These are phyloP conservation scores for Mallotus repandus DNA, from an alignment of 441 rosid genomes.

Conservation along the genomic window DNA sequence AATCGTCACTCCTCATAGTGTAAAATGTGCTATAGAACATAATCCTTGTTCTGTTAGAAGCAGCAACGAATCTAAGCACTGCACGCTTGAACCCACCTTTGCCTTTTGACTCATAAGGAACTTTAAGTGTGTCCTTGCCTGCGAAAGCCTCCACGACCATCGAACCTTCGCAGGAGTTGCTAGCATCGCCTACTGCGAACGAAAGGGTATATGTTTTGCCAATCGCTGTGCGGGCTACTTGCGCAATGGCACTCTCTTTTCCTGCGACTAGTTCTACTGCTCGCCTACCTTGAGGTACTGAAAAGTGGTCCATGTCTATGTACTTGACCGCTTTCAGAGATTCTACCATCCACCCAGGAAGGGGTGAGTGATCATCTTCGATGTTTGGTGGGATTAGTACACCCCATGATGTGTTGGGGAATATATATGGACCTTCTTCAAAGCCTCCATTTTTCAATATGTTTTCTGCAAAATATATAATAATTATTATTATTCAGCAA, in stretches of 20 bases:
- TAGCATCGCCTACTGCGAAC: conserved; percentile 66
- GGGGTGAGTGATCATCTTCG: conserved; percentile 79
- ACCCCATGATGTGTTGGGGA: conserved; percentile 77
- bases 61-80: conserved; percentile 53
- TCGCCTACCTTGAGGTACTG: conserved; percentile 57
- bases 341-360: conserved; percentile 85
- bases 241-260: conserved; percentile 73
- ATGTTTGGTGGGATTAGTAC: conserved; percentile 84
- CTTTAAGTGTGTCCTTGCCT: conserved; percentile 43
- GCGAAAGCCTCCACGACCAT: conserved; percentile 77
- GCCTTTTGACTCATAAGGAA: conserved; percentile 58
- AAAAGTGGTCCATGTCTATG: conserved; percentile 60
- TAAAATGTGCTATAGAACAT: conserved; percentile 75
- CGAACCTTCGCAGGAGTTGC: conserved; percentile 61
- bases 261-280: conserved; percentile 83
- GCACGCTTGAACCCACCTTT: conserved; percentile 64
- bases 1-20: conserved; percentile 60
- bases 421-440: conserved; percentile 79
- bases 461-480: conserved; percentile 50
- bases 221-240: conserved; percentile 42
- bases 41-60: conserved; percentile 47
- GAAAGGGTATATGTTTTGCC: conserved; percentile 54
- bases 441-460: conserved; percentile 67
- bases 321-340: conserved; percentile 90
- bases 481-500: not conserved